Evolutionary conservation across 2,329 filamentous ascomycete genomes (phyloP).

Genomic region (Rutstroemia sp.): DNA sequence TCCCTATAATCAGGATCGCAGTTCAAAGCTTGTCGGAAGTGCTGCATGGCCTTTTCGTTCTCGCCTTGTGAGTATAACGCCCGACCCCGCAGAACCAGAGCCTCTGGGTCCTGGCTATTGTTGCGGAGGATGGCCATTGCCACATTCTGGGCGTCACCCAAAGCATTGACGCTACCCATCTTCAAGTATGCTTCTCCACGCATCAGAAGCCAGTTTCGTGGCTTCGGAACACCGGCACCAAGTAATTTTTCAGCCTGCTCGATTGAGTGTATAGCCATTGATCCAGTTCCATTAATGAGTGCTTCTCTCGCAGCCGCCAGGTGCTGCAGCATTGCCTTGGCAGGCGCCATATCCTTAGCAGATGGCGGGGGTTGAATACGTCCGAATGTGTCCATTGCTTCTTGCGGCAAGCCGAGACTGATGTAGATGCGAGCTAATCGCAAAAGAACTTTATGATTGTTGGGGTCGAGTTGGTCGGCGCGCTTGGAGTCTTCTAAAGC

Average conservation of each 20-base stretch:
- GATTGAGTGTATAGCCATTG: slow-evolving; percentile 86
- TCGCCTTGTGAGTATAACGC: slow-evolving; percentile 88
- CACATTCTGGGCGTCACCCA: slow-evolving; percentile 88
- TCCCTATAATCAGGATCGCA: slow-evolving; percentile 89
- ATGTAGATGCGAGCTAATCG: slow-evolving; percentile 87
- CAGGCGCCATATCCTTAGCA: slow-evolving; percentile 76
- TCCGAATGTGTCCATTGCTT: slow-evolving; percentile 75
- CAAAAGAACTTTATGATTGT: slow-evolving; percentile 81
- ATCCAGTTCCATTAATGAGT: slow-evolving; percentile 68
- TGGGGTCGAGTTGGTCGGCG: slow-evolving; percentile 75
- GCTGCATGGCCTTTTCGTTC: slow-evolving; percentile 87
- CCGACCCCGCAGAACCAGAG: slow-evolving; percentile 79
- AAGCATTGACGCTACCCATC: slow-evolving; percentile 81
- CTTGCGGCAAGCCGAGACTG: slow-evolving; percentile 74
- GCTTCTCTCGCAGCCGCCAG: slow-evolving; percentile 73
- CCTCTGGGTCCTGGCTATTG: slow-evolving; percentile 91
- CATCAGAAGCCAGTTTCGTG: slow-evolving; percentile 91
- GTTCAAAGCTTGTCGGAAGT: slow-evolving; percentile 81
- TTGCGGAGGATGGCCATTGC: slow-evolving; percentile 78
- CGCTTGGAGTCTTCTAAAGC: slow-evolving; percentile 82
- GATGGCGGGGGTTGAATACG: slow-evolving; percentile 75
- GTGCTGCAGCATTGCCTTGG: slow-evolving; percentile 77
- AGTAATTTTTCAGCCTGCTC: slow-evolving; percentile 83
- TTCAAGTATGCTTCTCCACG: slow-evolving; percentile 85
- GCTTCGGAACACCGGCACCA: slow-evolving; percentile 66